These are phyloP conservation scores for Punica granatum DNA, from an alignment of 345 rosid species.

Conservation along the genomic window DNA sequence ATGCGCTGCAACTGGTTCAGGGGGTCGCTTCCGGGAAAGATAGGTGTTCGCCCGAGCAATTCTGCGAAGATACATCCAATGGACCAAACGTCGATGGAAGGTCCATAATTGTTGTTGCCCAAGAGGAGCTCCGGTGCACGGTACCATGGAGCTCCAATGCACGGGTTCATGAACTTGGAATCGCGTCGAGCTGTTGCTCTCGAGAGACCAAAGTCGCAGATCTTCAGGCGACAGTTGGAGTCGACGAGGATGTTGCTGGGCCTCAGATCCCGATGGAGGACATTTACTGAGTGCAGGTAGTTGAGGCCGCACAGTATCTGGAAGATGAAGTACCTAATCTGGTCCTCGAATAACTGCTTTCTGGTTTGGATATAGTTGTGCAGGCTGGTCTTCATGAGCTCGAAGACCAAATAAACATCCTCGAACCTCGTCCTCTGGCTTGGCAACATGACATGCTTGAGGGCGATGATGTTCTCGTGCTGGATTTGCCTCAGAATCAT, in stretches of 20 bases:
- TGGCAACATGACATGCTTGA: conserved; percentile 89
- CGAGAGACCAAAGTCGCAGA: conserved; percentile 85
- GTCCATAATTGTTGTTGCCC: conserved; percentile 71
- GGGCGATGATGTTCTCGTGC: conserved; percentile 71
- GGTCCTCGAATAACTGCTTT: conserved; percentile 65
- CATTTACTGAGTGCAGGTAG: conserved; percentile 86
- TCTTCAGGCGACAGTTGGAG: conserved; percentile 76
- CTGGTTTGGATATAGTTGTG: conserved; percentile 77
- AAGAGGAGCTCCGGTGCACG: conserved; percentile 91
- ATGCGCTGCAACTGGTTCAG: conserved; percentile 76
- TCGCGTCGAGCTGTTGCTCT: conserved; percentile 52
- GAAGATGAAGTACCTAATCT: conserved; percentile 70
- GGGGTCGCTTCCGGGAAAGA: conserved; percentile 80
- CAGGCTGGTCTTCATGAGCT: conserved; percentile 90
- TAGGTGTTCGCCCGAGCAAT: conserved; percentile 76
- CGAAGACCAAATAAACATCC: conserved; percentile 86
- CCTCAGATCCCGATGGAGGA: conserved; percentile 38
- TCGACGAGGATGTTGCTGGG: conserved; percentile 71
- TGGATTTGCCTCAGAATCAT: conserved; percentile 69
- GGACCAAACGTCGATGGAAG: conserved; percentile 87
- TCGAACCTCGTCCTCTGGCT: conserved; percentile 39
- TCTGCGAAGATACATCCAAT: conserved; percentile 89
- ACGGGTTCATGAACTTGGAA: conserved; percentile 81
- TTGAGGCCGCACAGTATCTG: conserved; percentile 72
- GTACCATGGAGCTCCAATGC: conserved; percentile 89